These are phyloP conservation scores for Mucor piriformis DNA, from an alignment of 371 early-diverging fungal genomes.

Conservation along the genomic window DNA sequence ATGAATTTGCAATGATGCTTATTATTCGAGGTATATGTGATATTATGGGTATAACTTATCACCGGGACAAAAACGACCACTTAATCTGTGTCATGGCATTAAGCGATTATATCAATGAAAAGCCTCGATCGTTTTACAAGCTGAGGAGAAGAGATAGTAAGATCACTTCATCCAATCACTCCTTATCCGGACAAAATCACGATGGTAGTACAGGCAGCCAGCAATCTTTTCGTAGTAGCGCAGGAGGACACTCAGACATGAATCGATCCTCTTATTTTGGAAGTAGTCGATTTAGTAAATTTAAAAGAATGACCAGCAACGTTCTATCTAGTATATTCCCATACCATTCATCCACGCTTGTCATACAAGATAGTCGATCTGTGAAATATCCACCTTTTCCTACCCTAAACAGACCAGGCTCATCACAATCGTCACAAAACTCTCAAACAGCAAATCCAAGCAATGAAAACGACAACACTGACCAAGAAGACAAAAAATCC, in stretches of 20 bases:
- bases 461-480: not conserved
- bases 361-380: conserved; percentile 18
- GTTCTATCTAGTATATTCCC: conserved; percentile 29
- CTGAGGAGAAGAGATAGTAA: conserved; percentile 26
- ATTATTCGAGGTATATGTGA: conserved; percentile 44
- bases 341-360: conserved; percentile 26
- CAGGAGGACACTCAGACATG: conserved; percentile 22
- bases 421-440: conserved; percentile 8
- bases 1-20: conserved; percentile 40
- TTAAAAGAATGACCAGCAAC: conserved; percentile 27
- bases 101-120: conserved; percentile 34
- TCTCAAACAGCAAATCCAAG: not conserved
- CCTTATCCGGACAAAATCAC: not conserved
- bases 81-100: conserved; percentile 44
- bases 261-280: conserved; percentile 18
- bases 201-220: conserved; percentile 19
- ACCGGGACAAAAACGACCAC: conserved; percentile 32
- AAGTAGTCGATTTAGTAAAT: conserved; percentile 21
- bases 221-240: conserved; percentile 19
- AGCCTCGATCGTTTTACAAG: conserved; percentile 21
- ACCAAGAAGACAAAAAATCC: conserved; percentile 22
- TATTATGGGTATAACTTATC: conserved; percentile 46
- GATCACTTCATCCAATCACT: conserved; percentile 16
- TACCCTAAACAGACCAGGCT: conserved; percentile 4
- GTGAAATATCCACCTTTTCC: conserved; percentile 20